Evolutionary conservation across 306 rosid genomes (phyloP).

Genomic region (Betula pendula): DNA sequence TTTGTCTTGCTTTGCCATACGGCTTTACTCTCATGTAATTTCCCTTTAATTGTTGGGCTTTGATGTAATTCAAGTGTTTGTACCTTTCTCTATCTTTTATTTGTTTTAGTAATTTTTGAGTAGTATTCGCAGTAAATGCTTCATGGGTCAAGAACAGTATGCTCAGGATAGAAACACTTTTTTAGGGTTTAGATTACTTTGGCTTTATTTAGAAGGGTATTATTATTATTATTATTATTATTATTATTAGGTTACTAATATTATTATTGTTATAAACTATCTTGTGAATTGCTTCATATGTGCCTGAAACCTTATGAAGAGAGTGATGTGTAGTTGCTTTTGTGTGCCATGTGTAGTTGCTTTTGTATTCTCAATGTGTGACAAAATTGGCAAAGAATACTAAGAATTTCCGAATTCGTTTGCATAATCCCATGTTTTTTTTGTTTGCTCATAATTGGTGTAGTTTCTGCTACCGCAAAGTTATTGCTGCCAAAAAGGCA

Average conservation of each 20-base stretch:
- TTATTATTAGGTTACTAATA: no score
- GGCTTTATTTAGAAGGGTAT: neutral
- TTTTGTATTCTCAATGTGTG: neutral
- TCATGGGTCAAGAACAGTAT: neutral
- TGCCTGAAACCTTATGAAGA: neutral
- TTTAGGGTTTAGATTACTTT: slow-evolving; percentile 1
- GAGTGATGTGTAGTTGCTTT: neutral
- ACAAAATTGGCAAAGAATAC: neutral
- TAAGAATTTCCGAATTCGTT: neutral
- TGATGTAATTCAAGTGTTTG: neutral
- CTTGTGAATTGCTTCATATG: neutral
- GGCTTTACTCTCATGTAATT: neutral
- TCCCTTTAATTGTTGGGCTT: neutral
- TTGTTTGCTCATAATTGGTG: neutral
- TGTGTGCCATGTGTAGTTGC: neutral
- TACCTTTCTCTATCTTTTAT: neutral
- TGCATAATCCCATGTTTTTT: neutral
- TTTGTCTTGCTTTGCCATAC: neutral
- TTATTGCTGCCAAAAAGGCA: neutral
- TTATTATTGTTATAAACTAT: neutral
- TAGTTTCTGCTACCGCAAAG: neutral
- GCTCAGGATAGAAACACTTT: neutral
- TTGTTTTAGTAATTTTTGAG: neutral
- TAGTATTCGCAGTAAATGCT: slow-evolving; percentile 2
- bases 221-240: no score